Conservation (phyloP, 148 eudicot species). For the Suaeda aralocaspica region DNA sequence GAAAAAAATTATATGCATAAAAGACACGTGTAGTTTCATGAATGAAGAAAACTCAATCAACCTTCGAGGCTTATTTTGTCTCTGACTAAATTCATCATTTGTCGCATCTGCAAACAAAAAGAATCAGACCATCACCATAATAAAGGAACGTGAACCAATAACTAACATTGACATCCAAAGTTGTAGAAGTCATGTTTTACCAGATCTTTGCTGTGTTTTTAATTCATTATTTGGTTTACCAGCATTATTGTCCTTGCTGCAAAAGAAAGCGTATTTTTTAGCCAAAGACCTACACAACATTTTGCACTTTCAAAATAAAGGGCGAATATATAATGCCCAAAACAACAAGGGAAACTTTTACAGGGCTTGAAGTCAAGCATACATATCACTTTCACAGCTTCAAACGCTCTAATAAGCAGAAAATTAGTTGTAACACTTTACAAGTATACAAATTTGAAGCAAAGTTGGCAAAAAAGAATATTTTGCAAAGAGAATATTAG, state of each 20-base stretch:
- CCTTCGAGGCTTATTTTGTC: conserved; percentile 92
- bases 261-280: conserved; percentile 23
- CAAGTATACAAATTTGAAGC: too few relatives aligned
- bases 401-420: too few relatives aligned
- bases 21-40: not conserved
- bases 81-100: conserved; percentile 63
- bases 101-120: conserved; percentile 44
- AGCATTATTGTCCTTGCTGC: conserved; percentile 67
- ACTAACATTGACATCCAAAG: conserved; percentile 3
- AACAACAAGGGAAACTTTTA: not conserved
- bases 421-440: too few relatives aligned
- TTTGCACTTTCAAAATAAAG: not conserved
- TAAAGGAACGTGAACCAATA: not conserved
- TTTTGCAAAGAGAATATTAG: too few relatives aligned
- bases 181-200: conserved; percentile 32
- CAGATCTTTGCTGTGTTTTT: conserved; percentile 60
- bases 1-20: not conserved
- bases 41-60: conserved; percentile 19
- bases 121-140: conserved; percentile 6
- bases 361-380: too few relatives aligned
- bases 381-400: too few relatives aligned
- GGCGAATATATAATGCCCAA: not conserved
- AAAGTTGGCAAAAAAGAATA: too few relatives aligned
- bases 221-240: conserved; percentile 42
- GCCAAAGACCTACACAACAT: not conserved